Evolutionary conservation across 1,284 basidiomycete species (phyloP).

Genomic region (Ganoderma leucocontextum): DNA sequence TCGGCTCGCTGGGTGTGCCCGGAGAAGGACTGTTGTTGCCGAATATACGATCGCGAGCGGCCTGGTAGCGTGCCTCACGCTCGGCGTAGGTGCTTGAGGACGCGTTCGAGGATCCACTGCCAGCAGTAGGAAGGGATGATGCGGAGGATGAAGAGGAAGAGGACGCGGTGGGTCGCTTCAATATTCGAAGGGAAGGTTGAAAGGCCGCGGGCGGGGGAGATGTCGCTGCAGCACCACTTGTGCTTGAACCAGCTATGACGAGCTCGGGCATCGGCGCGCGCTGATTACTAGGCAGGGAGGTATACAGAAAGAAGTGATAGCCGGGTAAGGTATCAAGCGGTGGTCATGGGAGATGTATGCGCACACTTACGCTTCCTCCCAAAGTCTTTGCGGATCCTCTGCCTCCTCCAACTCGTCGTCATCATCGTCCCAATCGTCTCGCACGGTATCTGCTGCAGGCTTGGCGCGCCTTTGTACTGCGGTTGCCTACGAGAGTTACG

Average conservation of each 20-base stretch:
- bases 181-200: slow-evolving; percentile 47
- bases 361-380: slow-evolving; percentile 56
- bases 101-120: not conserved
- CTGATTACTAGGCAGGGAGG: slow-evolving; percentile 46
- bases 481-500: slow-evolving; percentile 4
- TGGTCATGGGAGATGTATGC: not conserved
- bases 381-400: slow-evolving; percentile 47
- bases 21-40: slow-evolving; percentile 15
- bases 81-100: slow-evolving; percentile 41
- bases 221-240: slow-evolving; percentile 25
- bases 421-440: slow-evolving; percentile 57
- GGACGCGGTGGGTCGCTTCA: slow-evolving; percentile 44
- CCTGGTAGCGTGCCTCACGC: slow-evolving; percentile 49
- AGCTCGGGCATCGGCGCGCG: slow-evolving; percentile 57
- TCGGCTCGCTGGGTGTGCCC: not conserved
- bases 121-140: slow-evolving; percentile 3
- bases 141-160: slow-evolving; percentile 28
- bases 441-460: slow-evolving; percentile 33
- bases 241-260: slow-evolving; percentile 46
- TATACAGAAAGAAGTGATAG: slow-evolving; percentile 3
- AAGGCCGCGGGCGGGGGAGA: slow-evolving; percentile 47
- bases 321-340: not conserved
- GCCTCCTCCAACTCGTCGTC: slow-evolving; percentile 45
- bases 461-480: not conserved
- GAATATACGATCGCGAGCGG: slow-evolving; percentile 50